Conservation (phyloP, 495 filamentous ascomycete species). For the Penicillium riverlandense region DNA sequence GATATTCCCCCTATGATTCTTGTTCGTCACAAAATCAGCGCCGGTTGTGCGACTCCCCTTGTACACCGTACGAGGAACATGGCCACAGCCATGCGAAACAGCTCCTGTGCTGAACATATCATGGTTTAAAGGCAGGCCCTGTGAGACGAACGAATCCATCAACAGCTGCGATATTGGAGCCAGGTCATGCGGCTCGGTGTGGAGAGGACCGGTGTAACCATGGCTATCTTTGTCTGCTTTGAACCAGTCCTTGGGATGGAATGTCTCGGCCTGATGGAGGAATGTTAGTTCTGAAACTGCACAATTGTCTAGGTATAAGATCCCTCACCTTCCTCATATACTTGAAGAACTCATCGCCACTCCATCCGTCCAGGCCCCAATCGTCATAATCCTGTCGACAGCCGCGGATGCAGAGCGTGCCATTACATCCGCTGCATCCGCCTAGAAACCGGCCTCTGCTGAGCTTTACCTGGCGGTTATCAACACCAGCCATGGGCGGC, state of each 20-base stretch:
- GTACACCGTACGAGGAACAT: conserved; percentile 42
- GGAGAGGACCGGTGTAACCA: conserved; percentile 37
- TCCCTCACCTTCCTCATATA: conserved; percentile 41
- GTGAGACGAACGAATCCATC: conserved; percentile 38
- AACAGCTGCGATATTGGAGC: conserved; percentile 41
- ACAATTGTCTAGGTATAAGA: neutral
- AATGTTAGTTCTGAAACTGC: neutral
- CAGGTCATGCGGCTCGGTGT: conserved; percentile 41
- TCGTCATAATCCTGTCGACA: conserved; percentile 55
- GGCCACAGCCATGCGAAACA: conserved; percentile 42
- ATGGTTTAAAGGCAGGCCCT: conserved; percentile 36
- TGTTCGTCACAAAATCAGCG: conserved; percentile 39
- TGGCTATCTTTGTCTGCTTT: conserved; percentile 27
- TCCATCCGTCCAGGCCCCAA: conserved; percentile 49
- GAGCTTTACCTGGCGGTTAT: conserved; percentile 48
- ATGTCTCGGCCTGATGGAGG: conserved; percentile 34
- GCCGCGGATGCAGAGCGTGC: conserved; percentile 56
- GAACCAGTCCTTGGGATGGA: conserved; percentile 39
- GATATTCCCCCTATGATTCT: conserved; percentile 26
- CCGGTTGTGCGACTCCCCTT: conserved; percentile 41
- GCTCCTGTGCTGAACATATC: conserved; percentile 48
- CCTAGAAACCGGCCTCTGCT: conserved; percentile 55
- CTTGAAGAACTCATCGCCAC: conserved; percentile 45
- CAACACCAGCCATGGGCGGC: conserved; percentile 44
- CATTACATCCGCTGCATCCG: conserved; percentile 53